phyloP scores from a whole-genome alignment of 2,329 filamentous ascomycete species.

The Aspergillus sp. region DNA sequence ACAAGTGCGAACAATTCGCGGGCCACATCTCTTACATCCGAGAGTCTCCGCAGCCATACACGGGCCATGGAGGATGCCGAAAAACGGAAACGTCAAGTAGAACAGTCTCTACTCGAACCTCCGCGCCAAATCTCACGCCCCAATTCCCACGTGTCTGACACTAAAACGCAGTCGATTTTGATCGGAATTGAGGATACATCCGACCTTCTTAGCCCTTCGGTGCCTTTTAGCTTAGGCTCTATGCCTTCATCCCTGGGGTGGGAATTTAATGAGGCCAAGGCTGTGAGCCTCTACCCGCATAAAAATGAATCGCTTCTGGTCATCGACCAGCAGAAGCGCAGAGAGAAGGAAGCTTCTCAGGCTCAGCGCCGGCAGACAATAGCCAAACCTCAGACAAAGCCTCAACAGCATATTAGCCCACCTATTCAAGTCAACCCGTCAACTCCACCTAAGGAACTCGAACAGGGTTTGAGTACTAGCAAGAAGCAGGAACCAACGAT shows the following conservation, averaged over 20 bases:
- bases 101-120: constrained; percentile 15
- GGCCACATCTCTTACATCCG: constrained; percentile 39
- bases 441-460: constrained; percentile 33
- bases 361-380: background rate
- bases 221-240: constrained; percentile 43
- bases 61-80: constrained; percentile 24
- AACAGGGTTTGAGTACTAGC: background rate
- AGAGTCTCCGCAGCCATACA: constrained; percentile 31
- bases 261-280: constrained; percentile 56
- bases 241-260: constrained; percentile 44
- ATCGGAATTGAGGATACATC: constrained; percentile 32
- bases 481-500: constrained; percentile 1
- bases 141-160: constrained; percentile 4
- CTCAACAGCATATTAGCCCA: constrained; percentile 51
- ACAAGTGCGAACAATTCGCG: constrained; percentile 41
- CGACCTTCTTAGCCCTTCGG: constrained; percentile 41
- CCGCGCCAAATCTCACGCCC: constrained; percentile 14
- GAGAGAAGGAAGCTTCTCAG: background rate
- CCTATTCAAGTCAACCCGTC: constrained; percentile 51
- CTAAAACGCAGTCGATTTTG: constrained; percentile 32
- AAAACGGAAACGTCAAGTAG: constrained; percentile 12
- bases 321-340: constrained; percentile 46
- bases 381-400: constrained; percentile 38
- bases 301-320: constrained; percentile 58
- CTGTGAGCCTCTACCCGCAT: constrained; percentile 55